Conservation (phyloP, 179 eudicot genomes). For the Amaranthus tricolor region DNA sequence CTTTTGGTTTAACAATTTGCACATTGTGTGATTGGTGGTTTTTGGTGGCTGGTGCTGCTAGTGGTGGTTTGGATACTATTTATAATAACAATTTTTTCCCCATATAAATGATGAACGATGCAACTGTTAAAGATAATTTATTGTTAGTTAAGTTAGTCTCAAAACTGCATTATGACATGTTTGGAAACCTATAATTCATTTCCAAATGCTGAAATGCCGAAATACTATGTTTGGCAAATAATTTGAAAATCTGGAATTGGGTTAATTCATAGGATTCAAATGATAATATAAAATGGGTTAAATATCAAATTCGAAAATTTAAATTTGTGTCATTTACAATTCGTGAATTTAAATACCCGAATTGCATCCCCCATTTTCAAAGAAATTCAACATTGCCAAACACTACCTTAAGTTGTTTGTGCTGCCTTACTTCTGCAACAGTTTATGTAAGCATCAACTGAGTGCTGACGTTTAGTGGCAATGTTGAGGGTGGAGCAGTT, state of each 20-base stretch:
- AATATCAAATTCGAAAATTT: too few relatives aligned
- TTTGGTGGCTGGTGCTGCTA: neutral
- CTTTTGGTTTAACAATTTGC: neutral
- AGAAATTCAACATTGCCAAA: too few relatives aligned
- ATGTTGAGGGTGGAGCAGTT: conserved; percentile 39
- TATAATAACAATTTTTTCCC: neutral
- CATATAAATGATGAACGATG: neutral
- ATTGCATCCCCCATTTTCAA: too few relatives aligned
- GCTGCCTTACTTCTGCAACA: conserved; percentile 14
- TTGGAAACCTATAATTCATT: too few relatives aligned
- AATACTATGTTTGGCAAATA: too few relatives aligned
- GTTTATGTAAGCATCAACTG: conserved; percentile 29
- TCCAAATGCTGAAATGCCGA: too few relatives aligned
- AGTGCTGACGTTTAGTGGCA: conserved; percentile 15
- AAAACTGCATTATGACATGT: neutral
- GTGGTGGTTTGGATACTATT: neutral
- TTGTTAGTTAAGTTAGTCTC: neutral
- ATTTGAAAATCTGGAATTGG: too few relatives aligned
- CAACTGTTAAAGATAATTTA: neutral
- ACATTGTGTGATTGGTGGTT: neutral
- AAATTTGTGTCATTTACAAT: too few relatives aligned
- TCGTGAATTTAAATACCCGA: too few relatives aligned
- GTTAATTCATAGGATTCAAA: too few relatives aligned
- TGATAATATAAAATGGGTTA: too few relatives aligned
- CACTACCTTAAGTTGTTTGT: neutral